Percentiles rank a stretch among this genome's conserved stretches.
These are phyloP conservation scores for Penicillium oxalicum DNA, from an alignment of 2,329 filamentous ascomycete species.

Conservation along the genomic window DNA sequence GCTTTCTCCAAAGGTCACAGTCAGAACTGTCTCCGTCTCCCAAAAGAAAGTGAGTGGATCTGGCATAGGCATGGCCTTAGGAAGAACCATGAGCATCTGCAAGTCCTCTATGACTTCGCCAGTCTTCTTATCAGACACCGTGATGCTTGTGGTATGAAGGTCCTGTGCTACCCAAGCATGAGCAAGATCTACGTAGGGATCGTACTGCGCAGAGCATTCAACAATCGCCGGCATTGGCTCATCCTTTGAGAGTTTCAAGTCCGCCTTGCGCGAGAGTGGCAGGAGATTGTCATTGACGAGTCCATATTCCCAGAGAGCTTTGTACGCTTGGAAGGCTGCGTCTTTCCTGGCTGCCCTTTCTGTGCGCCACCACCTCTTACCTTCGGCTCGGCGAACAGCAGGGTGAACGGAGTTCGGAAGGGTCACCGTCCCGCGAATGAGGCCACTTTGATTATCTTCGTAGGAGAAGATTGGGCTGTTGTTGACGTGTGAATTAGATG, in stretches of 20 bases:
- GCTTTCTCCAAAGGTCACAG: constrained; percentile 2
- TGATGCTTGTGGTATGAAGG: constrained; percentile 20
- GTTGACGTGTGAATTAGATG: constrained; percentile 55
- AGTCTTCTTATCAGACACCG: constrained; percentile 9
- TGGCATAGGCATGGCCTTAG: constrained; percentile 13
- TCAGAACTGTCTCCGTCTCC: constrained; percentile 21
- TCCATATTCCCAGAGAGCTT: constrained; percentile 60
- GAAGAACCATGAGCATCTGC: constrained; percentile 19
- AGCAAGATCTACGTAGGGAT: constrained; percentile 27
- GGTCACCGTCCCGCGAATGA: constrained; percentile 53
- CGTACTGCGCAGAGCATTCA: constrained; percentile 24
- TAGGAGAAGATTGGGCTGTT: constrained; percentile 58
- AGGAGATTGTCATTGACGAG: constrained; percentile 74
- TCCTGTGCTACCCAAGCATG: constrained; percentile 21
- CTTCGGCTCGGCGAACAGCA: constrained; percentile 50
- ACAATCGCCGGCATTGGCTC: constrained; percentile 16
- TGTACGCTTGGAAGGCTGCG: constrained; percentile 75
- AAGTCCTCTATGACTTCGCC: constrained; percentile 11
- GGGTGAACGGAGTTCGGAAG: constrained; percentile 67
- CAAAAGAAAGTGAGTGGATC: constrained; percentile 25
- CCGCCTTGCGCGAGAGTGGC: constrained; percentile 45
- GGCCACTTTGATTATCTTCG: constrained; percentile 14
- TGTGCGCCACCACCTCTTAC: constrained; percentile 57
- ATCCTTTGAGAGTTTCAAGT: constrained; percentile 13
- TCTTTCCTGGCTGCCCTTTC: constrained; percentile 72